A percentile compares a stretch with the other conserved stretches of the same genome.
These are phyloP conservation scores for Tulasnella sp. DNA, from an alignment of 768 basidiomycete species.

Conservation along the genomic window DNA sequence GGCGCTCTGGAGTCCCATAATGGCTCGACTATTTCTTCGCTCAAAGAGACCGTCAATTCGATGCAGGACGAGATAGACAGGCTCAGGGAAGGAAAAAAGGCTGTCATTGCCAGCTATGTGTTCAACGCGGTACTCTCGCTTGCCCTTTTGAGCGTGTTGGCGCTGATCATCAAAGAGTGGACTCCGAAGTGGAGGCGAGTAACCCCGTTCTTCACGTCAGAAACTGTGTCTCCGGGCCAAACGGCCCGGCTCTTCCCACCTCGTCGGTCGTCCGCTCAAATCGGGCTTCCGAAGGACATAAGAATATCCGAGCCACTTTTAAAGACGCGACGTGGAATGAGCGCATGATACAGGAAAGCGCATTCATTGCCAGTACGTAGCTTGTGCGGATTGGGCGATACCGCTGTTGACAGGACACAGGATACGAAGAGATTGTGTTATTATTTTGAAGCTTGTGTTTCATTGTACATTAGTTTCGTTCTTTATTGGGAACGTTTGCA, in stretches of 20 bases:
- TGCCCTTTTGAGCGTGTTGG: not conserved
- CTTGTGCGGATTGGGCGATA: too few species aligned
- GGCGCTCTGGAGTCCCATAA: not conserved
- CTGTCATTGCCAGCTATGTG: not conserved
- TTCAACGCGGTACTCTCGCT: not conserved
- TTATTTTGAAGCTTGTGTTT: too few species aligned
- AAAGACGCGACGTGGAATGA: too few species aligned
- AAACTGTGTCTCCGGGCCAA: not conserved
- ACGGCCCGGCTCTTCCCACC: not conserved
- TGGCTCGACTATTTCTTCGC: not conserved
- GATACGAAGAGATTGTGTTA: too few species aligned
- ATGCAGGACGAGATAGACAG: not conserved
- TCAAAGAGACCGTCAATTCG: not conserved
- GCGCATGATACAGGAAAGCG: too few species aligned
- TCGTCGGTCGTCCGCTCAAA: not conserved
- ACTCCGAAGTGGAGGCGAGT: not conserved
- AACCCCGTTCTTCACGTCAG: not conserved
- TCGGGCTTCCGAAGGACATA: not conserved
- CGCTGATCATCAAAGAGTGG: not conserved
- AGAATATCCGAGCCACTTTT: not conserved
- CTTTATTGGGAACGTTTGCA: too few species aligned
- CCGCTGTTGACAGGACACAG: too few species aligned
- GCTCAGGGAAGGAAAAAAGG: not conserved
- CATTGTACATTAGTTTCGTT: too few species aligned
- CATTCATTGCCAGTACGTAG: too few species aligned